phyloP scores from a whole-genome alignment of 331 rosid genomes.

The Saraca asoca region DNA sequence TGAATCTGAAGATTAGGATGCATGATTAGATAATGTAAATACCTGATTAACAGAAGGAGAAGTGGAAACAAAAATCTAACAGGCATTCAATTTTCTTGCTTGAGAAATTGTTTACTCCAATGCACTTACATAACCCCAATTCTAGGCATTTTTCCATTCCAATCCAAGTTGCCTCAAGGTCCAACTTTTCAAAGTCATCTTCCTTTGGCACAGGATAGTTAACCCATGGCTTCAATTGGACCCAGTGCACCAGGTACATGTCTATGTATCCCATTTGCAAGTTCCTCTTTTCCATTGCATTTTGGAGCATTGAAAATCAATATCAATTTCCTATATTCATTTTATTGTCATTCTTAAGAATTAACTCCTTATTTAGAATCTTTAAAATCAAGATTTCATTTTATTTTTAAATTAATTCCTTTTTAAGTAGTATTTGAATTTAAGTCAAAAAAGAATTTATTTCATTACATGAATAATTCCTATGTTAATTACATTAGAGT shows the following conservation, averaged over 20 bases:
- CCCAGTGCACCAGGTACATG: conserved; percentile 95
- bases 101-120: conserved; percentile 95
- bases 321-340: no score
- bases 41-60: conserved; percentile 88
- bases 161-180: conserved; percentile 68
- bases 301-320: no score
- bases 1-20: no score
- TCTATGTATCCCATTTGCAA: conserved; percentile 75
- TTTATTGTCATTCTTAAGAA: no score
- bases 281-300: conserved; percentile 47
- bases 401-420: no score
- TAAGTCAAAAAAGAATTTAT: no score
- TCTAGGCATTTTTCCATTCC: conserved; percentile 86
- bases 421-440: no score
- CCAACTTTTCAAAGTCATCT: conserved; percentile 72
- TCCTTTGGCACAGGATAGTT: conserved; percentile 66
- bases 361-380: no score
- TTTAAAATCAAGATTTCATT: no score
- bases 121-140: conserved; percentile 71
- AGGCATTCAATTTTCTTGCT: conserved; percentile 57
- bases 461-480: no score
- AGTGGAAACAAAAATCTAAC: conserved; percentile 60
- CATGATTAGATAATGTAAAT: not conserved
- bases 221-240: conserved; percentile 79
- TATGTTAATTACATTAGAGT: no score